phyloP scores from a whole-genome alignment of 1,284 basidiomycete genomes.

The Tilletia setariae region DNA sequence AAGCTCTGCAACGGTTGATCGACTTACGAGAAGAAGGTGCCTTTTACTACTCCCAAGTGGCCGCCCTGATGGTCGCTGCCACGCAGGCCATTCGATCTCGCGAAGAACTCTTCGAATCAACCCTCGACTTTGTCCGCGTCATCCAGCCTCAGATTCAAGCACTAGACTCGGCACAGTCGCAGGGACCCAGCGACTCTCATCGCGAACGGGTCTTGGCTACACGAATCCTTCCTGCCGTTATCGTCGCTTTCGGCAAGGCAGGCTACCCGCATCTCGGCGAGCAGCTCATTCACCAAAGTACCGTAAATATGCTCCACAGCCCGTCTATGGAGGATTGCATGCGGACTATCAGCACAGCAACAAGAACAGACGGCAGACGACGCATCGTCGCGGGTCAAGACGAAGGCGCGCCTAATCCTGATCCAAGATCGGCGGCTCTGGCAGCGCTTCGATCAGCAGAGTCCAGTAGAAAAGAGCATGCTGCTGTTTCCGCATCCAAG shows the following conservation, averaged over 20 bases:
- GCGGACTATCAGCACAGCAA: neutral
- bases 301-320: neutral
- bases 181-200: neutral
- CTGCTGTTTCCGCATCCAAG: too few relatives aligned
- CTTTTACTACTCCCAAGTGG: neutral
- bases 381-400: neutral
- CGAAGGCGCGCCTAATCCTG: neutral
- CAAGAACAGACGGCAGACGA: too few relatives aligned
- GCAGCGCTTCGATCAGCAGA: too few relatives aligned
- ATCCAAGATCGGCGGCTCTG: too few relatives aligned
- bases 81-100: neutral
- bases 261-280: neutral
- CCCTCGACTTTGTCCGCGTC: neutral
- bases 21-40: neutral
- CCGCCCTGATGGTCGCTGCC: neutral
- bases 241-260: constrained; percentile 8
- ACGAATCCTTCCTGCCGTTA: neutral
- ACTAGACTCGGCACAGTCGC: too few relatives aligned
- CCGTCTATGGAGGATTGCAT: neutral
- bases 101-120: neutral
- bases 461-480: too few relatives aligned
- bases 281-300: neutral
- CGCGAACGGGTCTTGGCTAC: neutral
- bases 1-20: neutral
- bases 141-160: too few relatives aligned